phyloP scores from a whole-genome alignment of 2,329 filamentous ascomycete genomes.

The Hypoxylon rubiginosum region DNA sequence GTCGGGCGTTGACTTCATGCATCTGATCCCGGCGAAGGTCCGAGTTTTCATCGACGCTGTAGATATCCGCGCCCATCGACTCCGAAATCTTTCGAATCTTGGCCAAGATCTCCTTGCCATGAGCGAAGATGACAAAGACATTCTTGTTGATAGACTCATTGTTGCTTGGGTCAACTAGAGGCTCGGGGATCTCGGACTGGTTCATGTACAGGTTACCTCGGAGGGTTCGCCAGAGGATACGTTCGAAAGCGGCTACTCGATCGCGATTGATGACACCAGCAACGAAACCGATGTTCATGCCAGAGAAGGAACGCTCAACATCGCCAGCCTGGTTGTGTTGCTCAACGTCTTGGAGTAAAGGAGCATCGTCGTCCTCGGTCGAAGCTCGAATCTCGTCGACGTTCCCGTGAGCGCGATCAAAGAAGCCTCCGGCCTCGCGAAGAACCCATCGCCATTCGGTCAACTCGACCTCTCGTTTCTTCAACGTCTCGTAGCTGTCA shows the following conservation, averaged over 20 bases:
- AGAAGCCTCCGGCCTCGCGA: slow-evolving; percentile 96
- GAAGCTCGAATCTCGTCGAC: slow-evolving; percentile 97
- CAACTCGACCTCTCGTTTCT: slow-evolving; percentile 96
- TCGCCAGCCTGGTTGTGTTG: slow-evolving; percentile 78
- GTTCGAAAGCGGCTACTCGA: slow-evolving; percentile 93
- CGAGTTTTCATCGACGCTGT: slow-evolving; percentile 97
- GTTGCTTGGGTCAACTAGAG: slow-evolving; percentile 89
- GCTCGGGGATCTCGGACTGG: slow-evolving; percentile 96
- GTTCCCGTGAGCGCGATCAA: slow-evolving; percentile 94
- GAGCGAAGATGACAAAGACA: slow-evolving; percentile 98
- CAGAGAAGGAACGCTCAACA: slow-evolving; percentile 88
- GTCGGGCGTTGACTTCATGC: slow-evolving; percentile 94
- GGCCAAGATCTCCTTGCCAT: slow-evolving; percentile 96
- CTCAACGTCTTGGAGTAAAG: slow-evolving; percentile 92
- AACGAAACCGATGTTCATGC: slow-evolving; percentile 99
- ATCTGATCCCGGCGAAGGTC: slow-evolving; percentile 96
- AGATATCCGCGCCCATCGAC: slow-evolving; percentile 94
- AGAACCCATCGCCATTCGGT: slow-evolving; percentile 99
- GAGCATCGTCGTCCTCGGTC: slow-evolving; percentile 90
- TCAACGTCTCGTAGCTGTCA: slow-evolving; percentile 98
- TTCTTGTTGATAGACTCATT: slow-evolving; percentile 97
- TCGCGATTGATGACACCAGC: slow-evolving; percentile 95
- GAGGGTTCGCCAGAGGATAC: slow-evolving; percentile 96
- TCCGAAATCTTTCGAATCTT: slow-evolving; percentile 99
- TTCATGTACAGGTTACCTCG: slow-evolving; percentile 99